Evolutionary conservation across 75 land plant genomes (phyloP).

Genomic region (Picea glauca): DNA sequence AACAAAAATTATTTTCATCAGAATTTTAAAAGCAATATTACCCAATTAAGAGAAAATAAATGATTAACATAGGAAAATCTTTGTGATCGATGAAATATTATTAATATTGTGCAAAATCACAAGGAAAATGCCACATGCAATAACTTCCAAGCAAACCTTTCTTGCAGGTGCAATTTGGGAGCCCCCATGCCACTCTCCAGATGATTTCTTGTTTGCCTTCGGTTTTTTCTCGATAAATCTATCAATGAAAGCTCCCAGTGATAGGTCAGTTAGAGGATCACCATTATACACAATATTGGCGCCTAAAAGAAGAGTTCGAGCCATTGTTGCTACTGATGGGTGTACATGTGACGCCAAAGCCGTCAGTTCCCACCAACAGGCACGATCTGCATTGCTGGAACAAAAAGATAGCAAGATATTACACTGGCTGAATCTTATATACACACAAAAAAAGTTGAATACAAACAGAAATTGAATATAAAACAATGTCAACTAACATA

Average conservation of each 20-base stretch:
- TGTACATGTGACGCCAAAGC: slow-evolving; percentile 84
- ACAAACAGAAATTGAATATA: background rate
- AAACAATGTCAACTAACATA: background rate
- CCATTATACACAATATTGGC: slow-evolving; percentile 85
- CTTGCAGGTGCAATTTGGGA: slow-evolving; percentile 76
- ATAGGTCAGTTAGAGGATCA: slow-evolving; percentile 80
- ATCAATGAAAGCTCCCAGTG: slow-evolving; percentile 82
- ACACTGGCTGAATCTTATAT: background rate
- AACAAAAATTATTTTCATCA: too few relatives aligned
- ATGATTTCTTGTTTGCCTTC: slow-evolving; percentile 42
- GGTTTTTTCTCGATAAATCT: slow-evolving; percentile 98
- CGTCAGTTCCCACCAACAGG: slow-evolving; percentile 95
- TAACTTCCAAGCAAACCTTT: slow-evolving; percentile 48
- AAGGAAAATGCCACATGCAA: background rate
- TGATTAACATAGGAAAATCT: too few relatives aligned
- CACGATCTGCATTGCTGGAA: slow-evolving; percentile 84
- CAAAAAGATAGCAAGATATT: background rate
- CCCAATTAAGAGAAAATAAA: too few relatives aligned
- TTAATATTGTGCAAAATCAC: background rate
- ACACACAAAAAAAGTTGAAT: background rate
- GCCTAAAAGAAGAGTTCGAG: slow-evolving; percentile 76
- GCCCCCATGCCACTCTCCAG: slow-evolving; percentile 70
- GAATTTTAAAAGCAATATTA: too few relatives aligned
- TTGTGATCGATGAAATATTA: too few relatives aligned
- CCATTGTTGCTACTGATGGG: slow-evolving; percentile 97